Evolutionary conservation across 208 protist genomes (phyloP), one percentile per base, ranked within the genome.

Genomic region (Balamuthia mandrillaris): DNA sequence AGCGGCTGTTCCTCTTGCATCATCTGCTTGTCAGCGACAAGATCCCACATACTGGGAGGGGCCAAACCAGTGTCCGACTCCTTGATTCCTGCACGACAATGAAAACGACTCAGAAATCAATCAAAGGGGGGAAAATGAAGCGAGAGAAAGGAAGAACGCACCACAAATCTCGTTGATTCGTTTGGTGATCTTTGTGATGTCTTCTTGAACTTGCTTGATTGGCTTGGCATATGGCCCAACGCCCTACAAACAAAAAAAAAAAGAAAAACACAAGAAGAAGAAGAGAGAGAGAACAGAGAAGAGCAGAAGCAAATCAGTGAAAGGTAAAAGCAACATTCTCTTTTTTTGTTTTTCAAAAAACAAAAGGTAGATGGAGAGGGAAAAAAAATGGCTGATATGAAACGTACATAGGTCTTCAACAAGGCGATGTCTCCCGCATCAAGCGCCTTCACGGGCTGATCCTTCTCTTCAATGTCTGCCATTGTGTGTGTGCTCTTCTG

Each of bases 31-130:
- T 99, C 99, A 44, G 91, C 96, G 78, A 97, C 96, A 9, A 99
- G 93, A 91, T 99, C 98, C 98, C 99, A 99, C 88, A 98, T 91
- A 66, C 95, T 95, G 24, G 97, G 97, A 61, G 97, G 97, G 1
- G 97, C 95, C 18, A 99, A 95, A 56, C 99, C 99, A 74, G 98
- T 99, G 92, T 99, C 98, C 66, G 95, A 98, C 88, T 99, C 98
- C 91, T 98, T 98, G 83, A 99, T 95, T 90, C n/a, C n/a, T n/a
- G n/a, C n/a, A n/a, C n/a, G n/a, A n/a, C n/a, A n/a, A n/a, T n/a
- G n/a, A n/a, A n/a, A n/a, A n/a, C n/a, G n/a, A n/a, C n/a, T n/a
- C n/a, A n/a, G n/a, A n/a, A n/a, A n/a, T n/a, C n/a, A n/a, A n/a
- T n/a, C n/a, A n/a, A n/a, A n/a, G n/a, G n/a, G n/a, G n/a, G n/a